These are phyloP conservation scores for Phytophthora europaea DNA, from an alignment of 352 stramenopile species.

Conservation along the genomic window DNA sequence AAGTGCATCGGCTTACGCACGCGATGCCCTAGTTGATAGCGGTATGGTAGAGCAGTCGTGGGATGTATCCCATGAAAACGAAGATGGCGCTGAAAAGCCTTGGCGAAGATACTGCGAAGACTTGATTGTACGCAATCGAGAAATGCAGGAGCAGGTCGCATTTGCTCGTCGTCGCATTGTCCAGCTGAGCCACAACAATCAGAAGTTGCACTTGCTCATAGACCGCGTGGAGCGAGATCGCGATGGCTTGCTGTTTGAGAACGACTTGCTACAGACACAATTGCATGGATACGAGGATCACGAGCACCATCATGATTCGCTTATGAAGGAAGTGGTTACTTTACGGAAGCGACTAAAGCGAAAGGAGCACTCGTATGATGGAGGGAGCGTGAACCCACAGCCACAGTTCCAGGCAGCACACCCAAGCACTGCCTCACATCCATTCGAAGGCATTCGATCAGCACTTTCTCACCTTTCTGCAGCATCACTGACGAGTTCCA, in stretches of 20 bases:
- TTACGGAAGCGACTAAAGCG: conserved; percentile 56
- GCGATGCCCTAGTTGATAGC: conserved; percentile 22
- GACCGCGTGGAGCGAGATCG: conserved; percentile 89
- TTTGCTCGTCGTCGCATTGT: conserved; percentile 69
- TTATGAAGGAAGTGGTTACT: conserved; percentile 69
- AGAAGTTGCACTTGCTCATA: conserved; percentile 85
- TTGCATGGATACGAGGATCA: conserved; percentile 75
- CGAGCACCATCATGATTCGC: conserved; percentile 71
- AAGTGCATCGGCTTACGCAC: conserved; percentile 16
- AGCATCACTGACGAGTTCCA: conserved; percentile 32
- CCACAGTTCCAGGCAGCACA: conserved; percentile 12
- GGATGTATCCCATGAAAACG: conserved; percentile 16
- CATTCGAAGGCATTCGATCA: conserved; percentile 30
- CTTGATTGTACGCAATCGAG: conserved; percentile 73
- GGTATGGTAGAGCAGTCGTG: conserved; percentile 28
- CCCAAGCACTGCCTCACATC: not conserved
- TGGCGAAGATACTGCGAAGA: conserved; percentile 85
- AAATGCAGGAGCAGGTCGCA: conserved; percentile 83
- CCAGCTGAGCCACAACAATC: conserved; percentile 82
- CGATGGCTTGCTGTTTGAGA: conserved; percentile 84
- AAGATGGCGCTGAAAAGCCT: conserved; percentile 49
- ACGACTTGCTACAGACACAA: conserved; percentile 83
- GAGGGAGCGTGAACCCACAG: conserved; percentile 3
- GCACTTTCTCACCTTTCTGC: conserved; percentile 39
- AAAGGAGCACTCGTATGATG: conserved; percentile 32